Evolutionary conservation across 1,284 basidiomycete species (phyloP).

Genomic region (Sphaerobolus stellatus): DNA sequence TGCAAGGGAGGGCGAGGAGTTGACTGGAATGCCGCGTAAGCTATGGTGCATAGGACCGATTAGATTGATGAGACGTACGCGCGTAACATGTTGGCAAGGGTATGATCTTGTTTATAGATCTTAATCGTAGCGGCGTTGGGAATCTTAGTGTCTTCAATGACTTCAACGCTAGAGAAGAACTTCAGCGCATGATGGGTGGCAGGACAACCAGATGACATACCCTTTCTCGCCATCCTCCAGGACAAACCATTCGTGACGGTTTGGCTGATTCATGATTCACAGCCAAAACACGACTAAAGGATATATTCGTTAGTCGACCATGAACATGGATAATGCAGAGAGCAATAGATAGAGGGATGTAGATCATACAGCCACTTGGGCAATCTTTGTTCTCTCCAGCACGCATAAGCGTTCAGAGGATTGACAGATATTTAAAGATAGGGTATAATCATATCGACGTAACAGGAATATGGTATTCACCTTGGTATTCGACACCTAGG

Average conservation of each 20-base stretch:
- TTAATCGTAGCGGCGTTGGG: constrained; percentile 95
- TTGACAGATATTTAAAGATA: constrained; percentile 48
- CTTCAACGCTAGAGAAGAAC: constrained; percentile 66
- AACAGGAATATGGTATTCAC: neutral
- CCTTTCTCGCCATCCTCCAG: constrained; percentile 90
- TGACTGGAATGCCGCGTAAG: constrained; percentile 71
- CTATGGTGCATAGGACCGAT: too few species aligned
- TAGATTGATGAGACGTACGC: constrained; percentile 69
- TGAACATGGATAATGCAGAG: neutral
- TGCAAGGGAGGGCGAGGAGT: constrained; percentile 79
- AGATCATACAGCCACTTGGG: constrained; percentile 11
- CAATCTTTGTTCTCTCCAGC: constrained; percentile 22
- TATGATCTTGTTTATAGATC: constrained; percentile 96
- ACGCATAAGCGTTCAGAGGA: constrained; percentile 43
- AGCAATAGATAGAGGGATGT: constrained; percentile 20
- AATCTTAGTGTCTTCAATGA: constrained; percentile 95
- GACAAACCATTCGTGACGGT: constrained; percentile 89
- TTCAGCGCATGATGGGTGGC: constrained; percentile 13
- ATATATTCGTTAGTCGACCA: constrained; percentile 9
- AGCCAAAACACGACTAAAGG: neutral
- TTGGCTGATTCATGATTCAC: constrained; percentile 83
- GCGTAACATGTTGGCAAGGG: constrained; percentile 93
- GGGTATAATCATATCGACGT: constrained; percentile 37
- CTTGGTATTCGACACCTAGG: neutral
- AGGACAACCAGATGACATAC: constrained; percentile 51